Evolutionary conservation across 306 rosid species (phyloP).

Genomic region (Cucumis sativus): DNA sequence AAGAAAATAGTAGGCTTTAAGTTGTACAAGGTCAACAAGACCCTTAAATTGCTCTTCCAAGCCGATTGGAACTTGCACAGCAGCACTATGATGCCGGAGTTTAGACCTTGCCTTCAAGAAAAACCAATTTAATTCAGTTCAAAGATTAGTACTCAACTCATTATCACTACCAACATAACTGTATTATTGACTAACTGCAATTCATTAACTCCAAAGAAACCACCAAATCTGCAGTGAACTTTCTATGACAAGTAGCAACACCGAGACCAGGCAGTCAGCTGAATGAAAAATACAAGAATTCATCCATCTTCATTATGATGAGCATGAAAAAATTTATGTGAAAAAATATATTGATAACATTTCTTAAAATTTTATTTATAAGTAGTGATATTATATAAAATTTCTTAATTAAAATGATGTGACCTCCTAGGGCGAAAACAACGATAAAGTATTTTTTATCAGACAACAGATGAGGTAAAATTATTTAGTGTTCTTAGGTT

Average conservation of each 20-base stretch:
- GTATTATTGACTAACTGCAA: background rate
- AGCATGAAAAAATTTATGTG: background rate
- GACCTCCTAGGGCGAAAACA: background rate
- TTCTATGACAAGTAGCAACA: background rate
- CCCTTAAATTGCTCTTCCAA: slow-evolving; percentile 91
- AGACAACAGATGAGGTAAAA: background rate
- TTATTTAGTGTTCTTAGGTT: background rate
- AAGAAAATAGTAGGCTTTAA: slow-evolving; percentile 71
- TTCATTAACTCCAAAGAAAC: background rate
- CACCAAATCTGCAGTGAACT: background rate
- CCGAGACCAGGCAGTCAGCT: background rate
- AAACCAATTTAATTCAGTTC: slow-evolving; percentile 14
- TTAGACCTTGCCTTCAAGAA: slow-evolving; percentile 76
- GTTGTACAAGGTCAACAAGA: slow-evolving; percentile 83
- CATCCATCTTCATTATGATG: background rate
- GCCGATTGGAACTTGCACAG: slow-evolving; percentile 90
- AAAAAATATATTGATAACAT: background rate
- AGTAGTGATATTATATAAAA: background rate
- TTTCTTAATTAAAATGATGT: background rate
- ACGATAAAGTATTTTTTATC: background rate
- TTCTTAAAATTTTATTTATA: background rate
- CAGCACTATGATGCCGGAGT: slow-evolving; percentile 97
- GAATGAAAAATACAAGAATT: background rate
- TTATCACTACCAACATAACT: background rate
- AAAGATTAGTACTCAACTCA: background rate